Conservation (phyloP, 805 yeast species). For the Cyberlindnera suaveolens region DNA sequence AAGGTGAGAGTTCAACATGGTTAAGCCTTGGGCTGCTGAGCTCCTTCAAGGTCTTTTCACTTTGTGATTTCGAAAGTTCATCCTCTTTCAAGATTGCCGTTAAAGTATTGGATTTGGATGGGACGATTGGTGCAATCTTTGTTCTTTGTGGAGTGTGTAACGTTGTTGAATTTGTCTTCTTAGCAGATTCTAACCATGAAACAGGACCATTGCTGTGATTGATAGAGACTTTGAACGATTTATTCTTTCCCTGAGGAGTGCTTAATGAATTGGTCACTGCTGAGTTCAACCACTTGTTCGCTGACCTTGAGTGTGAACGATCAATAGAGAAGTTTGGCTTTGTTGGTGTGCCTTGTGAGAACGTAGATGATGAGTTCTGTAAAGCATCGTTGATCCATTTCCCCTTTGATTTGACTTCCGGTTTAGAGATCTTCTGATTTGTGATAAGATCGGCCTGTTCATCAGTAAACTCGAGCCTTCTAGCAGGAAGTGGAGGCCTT, state of each 20-base stretch:
- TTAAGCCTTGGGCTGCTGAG: slow-evolving; percentile 10
- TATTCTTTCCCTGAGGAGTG: slow-evolving; percentile 4
- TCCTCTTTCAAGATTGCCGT: slow-evolving; percentile 19
- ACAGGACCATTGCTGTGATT: not conserved
- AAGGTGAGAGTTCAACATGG: slow-evolving; percentile 7
- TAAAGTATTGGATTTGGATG: slow-evolving; percentile 24
- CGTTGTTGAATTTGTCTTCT: slow-evolving; percentile 4
- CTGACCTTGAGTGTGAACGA: not conserved
- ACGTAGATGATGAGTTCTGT: slow-evolving; percentile 8
- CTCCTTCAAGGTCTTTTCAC: slow-evolving; percentile 14
- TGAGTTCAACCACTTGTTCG: slow-evolving; percentile 8
- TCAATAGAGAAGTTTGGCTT: slow-evolving; percentile 2
- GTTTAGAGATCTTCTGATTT: not conserved
- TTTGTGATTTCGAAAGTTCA: slow-evolving; percentile 8
- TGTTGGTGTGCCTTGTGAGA: slow-evolving; percentile 4
- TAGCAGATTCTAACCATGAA: slow-evolving; percentile 22
- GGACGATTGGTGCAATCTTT: slow-evolving; percentile 27
- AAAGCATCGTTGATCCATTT: slow-evolving; percentile 11
- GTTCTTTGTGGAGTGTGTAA: slow-evolving; percentile 9
- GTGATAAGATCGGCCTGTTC: not conserved
- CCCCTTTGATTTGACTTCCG: slow-evolving; percentile 8
- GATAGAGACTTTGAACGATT: slow-evolving; percentile 2
- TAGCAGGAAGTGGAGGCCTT: slow-evolving; percentile 4
- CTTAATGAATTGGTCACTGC: slow-evolving; percentile 3
- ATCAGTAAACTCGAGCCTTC: not conserved